Percentiles rank a stretch among this genome's conserved stretches.
These are phyloP conservation scores for Epicoccum nigrum DNA, from an alignment of 2,329 filamentous ascomycete genomes.

Conservation along the genomic window DNA sequence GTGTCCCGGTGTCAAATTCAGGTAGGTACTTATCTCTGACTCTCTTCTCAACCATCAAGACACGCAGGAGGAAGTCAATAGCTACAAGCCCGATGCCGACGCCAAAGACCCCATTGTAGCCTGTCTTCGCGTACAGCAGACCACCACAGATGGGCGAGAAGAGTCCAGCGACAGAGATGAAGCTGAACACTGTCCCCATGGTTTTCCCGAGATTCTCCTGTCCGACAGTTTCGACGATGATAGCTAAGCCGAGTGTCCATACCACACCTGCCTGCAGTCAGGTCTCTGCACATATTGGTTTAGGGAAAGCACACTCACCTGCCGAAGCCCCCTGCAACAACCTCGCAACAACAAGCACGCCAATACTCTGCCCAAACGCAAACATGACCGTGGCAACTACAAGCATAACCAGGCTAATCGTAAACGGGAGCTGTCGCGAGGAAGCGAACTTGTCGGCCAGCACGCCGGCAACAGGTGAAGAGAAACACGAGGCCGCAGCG, in stretches of 20 bases:
- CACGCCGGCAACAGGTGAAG: conserved; percentile 59
- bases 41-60: conserved; percentile 62
- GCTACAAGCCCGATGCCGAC: conserved; percentile 61
- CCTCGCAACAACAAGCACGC: conserved; percentile 59
- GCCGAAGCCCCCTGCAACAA: conserved; percentile 63
- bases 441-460: conserved; percentile 58
- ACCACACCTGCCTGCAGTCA: conserved; percentile 55
- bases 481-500: conserved; percentile 60
- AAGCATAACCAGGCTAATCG: conserved; percentile 61
- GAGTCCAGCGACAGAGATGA: conserved; percentile 64
- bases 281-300: too few relatives aligned
- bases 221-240: conserved; percentile 65
- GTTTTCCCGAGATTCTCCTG: conserved; percentile 64
- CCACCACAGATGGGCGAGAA: conserved; percentile 66
- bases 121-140: conserved; percentile 63
- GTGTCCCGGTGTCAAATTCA: neutral
- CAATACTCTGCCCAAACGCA: conserved; percentile 57
- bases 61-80: conserved; percentile 65
- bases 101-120: conserved; percentile 64
- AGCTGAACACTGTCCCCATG: conserved; percentile 66
- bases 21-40: conserved; percentile 53
- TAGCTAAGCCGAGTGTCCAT: conserved; percentile 64
- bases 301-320: neutral
- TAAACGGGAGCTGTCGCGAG: conserved; percentile 63
- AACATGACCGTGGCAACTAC: conserved; percentile 62